Evolutionary conservation across 1,139 yeast species (phyloP), one percentile per base, ranked within the genome.

Genomic region (Arxiozyma telluris): DNA sequence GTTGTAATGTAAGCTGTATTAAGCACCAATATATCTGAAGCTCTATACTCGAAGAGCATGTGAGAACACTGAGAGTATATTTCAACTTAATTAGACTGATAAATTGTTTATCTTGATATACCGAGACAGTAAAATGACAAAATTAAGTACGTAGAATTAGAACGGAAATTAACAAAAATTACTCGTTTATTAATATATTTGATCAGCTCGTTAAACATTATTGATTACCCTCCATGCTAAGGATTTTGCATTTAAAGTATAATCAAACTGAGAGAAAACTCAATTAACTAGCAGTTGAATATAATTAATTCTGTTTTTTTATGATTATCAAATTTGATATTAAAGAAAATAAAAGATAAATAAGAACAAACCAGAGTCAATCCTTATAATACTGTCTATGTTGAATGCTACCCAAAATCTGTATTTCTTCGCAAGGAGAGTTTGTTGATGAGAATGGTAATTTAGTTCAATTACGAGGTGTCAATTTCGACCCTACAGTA

Each of bases 401-500:
- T 34, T 34, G 39, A 30, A 46, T 46, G 49, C 17, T 46, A 17
- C 49, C 49, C 17, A 46, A 46, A 38, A 27, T 46, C 15, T 25
- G 18, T 17, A 34, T 46, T n/a, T 46, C 49, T 27, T 22, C 49
- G 2, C 21, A 38, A 21, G 94, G 94, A 1, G 73, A 76, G 56
- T 82, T 91, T 64, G 70, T 78, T 3, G 95, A 90, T 65, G 58
- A 66, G 0, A 58, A 73, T 4, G 91, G 87, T 1, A 73, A 96
- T 49, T 74, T 73, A 23, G 73, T 89, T 9, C 75, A 78, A 17
- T 71, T 91, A 46, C 81, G 88, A 58, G 98, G 98, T 1, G 86
- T 91, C 57, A 91, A 91, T 67, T 71, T 90, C 30, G 95, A 91
- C 57, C 84, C 88, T 0, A 81, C 84, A 47, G 77, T 86, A 62